Base-by-base conservation (phyloP, 352 stramenopile genomes). In the Globisporangium barbulae region DNA sequence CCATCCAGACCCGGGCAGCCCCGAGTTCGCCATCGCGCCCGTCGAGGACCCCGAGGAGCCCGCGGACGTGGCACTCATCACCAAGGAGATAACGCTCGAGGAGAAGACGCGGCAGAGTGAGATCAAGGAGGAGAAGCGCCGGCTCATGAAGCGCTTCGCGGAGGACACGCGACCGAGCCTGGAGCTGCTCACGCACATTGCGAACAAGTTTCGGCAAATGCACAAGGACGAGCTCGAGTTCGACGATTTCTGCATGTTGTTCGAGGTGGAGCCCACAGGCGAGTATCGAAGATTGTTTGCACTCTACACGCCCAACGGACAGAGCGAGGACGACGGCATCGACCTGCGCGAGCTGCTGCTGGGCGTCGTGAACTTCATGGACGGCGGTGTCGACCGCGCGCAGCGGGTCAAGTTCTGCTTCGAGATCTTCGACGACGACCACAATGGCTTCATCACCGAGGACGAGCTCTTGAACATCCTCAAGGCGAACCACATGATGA, bases 401-500 rank as follows among this genome's bases (percentile, higher is more conserved):
- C 88, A 97, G 72, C 88, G 92, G 17, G 93, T 96, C 25, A 88
- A 92, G 59, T 97, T 98, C 59, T 94, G 89, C 64, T 98, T 98
- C 67, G 90, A 97, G 25, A 89, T 98, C 55, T 98, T 97, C 59
- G 94, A 98, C 66, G 90, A 97, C 58, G 94, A 98, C 68, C 82
- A 92, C 75, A 96, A 93, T 52, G 85, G 85, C 22, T 97, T 93
- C 63, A 89, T 97, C 67, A 94, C 86, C 0, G 74, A 94, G 57
- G 78, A 92, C 42, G 91, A 98, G 71, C 83, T 98, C 21, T 71
- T 96, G 15, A 89, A 93, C 41, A 97, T 98, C 49, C 76, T 98
- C 60, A 91, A 89, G 58, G 91, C 87, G 3, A 97, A 96, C 57
- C 89, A 98, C 71, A 78, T 98, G 74, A 89, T 81, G 2, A 78